Evolutionary conservation across 208 protist species (phyloP), one percentile per base, ranked within the genome.

Genomic region (Balamuthia mandrillaris): DNA sequence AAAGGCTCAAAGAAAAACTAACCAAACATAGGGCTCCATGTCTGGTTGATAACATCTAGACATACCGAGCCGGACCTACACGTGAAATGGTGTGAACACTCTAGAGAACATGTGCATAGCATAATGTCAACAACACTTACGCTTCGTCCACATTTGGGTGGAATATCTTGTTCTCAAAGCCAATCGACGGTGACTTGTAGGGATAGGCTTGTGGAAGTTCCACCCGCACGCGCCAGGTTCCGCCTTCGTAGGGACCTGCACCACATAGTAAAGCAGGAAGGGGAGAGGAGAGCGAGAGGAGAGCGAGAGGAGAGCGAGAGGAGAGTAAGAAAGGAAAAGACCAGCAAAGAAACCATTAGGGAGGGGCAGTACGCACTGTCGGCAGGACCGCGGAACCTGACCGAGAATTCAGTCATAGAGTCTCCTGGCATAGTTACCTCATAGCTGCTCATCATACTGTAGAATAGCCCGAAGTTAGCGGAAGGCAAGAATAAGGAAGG

Each of bases 41-140:
- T 98, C 84, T 99, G 97, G 89, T 99, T 99, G 87, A 99, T 98
- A 52, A 99, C 97, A 87, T 99, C 97, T 16, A 99, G 92, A 90
- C 98, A 99, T 52, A 99, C 97, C 63, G 96, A 98, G 45, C 98
- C 98, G 39, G 97, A 98, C 52, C 91, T 95, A 77, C 12, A 29
- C 18, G n/a, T 33, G 31, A 63, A 12, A 84, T 0, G n/a, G 41
- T 58, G 79, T 39, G 1, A 65, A 4, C 27, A 83, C 35, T 14
- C 18, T 14, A 56, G 72, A 87, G 65, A 44, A 47, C 9, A 56
- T 37, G 51, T 56, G 24, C 51, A 77, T 0, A 78, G 39, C 52
- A 85, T 47, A 6, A 37, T 27, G 27, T 52, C 29, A 56, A n/a
- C 31, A 9, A 12, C 45, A 81, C 85, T 12, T 79, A 88, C 75